phyloP scores from a whole-genome alignment of 2,329 filamentous ascomycete genomes.

The Lasiodiplodia sp. region DNA sequence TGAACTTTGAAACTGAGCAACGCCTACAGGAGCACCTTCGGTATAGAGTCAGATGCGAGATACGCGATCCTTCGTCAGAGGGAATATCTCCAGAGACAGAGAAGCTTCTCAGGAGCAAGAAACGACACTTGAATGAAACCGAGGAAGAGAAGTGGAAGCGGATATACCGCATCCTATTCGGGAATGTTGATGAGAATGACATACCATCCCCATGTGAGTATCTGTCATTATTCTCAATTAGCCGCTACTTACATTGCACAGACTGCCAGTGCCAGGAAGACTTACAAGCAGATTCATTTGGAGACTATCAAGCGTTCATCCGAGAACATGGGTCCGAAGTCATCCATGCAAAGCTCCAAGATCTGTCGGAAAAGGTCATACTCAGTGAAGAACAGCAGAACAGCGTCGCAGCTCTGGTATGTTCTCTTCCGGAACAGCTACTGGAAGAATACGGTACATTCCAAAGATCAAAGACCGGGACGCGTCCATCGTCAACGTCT shows the following conservation, averaged over 20 bases:
- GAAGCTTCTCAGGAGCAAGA: background rate
- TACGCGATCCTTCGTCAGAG: background rate
- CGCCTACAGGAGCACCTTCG: background rate
- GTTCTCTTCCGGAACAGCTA: too few relatives aligned
- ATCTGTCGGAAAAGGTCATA: too few relatives aligned
- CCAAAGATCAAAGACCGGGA: too few relatives aligned
- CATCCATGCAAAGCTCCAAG: too few relatives aligned
- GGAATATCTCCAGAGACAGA: background rate
- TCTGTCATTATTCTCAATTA: background rate
- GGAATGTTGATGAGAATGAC: background rate
- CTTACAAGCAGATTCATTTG: background rate
- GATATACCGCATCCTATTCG: background rate
- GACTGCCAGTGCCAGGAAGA: too few relatives aligned
- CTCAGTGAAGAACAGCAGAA: too few relatives aligned
- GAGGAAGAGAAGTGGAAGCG: background rate
- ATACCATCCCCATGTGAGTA: background rate
- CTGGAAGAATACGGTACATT: too few relatives aligned
- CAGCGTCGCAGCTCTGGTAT: too few relatives aligned
- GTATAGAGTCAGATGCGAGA: background rate
- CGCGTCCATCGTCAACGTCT: too few relatives aligned
- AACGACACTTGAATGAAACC: background rate
- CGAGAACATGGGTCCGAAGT: too few relatives aligned
- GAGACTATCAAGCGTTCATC: background rate
- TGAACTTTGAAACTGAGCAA: background rate
- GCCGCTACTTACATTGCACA: background rate